Conservation (phyloP, 2,329 filamentous ascomycete genomes). For the Talaromyces sp. region DNA sequence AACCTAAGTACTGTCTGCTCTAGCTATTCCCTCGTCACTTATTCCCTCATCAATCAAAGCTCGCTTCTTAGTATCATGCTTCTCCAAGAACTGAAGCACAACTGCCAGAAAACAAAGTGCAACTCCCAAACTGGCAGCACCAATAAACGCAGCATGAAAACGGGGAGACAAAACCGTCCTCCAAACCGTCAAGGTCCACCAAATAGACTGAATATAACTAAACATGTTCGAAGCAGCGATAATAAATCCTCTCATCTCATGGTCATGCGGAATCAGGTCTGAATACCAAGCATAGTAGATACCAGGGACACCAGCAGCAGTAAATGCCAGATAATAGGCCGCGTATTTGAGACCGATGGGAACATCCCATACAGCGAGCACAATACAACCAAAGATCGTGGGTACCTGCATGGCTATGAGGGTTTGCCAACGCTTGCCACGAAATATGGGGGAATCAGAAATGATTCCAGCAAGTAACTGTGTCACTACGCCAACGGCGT, state of each 20-base stretch:
- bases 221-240: slow-evolving; percentile 16
- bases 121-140: slow-evolving; percentile 1
- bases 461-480: slow-evolving; percentile 21
- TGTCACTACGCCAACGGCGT: slow-evolving; percentile 44
- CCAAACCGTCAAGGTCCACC: slow-evolving; percentile 14
- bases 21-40: slow-evolving; percentile 2
- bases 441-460: slow-evolving; percentile 9
- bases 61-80: slow-evolving; percentile 26
- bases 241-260: slow-evolving; percentile 15
- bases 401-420: slow-evolving; percentile 14
- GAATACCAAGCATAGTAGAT: slow-evolving; percentile 18
- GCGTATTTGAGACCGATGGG: slow-evolving; percentile 11
- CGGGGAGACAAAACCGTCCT: slow-evolving; percentile 10
- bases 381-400: slow-evolving; percentile 6
- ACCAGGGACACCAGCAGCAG: slow-evolving; percentile 4
- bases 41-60: background rate
- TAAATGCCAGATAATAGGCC: slow-evolving; percentile 14
- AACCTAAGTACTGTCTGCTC: background rate
- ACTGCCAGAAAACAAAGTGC: background rate
- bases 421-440: slow-evolving; percentile 13
- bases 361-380: slow-evolving; percentile 17
- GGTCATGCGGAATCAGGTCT: slow-evolving; percentile 14
- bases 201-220: slow-evolving; percentile 12
- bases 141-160: slow-evolving; percentile 14
- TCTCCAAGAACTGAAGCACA: slow-evolving; percentile 22